Conservation (phyloP, 208 protist genomes). For the Wallacemonas collosoma region DNA sequence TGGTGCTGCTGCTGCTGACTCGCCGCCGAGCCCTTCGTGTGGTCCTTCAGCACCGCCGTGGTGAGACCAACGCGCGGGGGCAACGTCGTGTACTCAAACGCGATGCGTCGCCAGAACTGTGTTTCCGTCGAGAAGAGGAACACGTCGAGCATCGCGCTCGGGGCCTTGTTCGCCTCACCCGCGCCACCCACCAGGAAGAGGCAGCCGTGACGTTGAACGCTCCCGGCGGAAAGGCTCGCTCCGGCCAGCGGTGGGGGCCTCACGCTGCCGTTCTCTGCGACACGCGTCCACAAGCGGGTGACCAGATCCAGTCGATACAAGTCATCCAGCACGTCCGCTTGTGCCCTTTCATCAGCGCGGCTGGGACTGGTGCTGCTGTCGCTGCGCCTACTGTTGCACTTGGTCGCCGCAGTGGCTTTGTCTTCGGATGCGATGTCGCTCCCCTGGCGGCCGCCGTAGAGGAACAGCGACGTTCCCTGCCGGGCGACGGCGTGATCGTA, state of each 20-base stretch:
- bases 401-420: too few relatives aligned
- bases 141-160: conserved; percentile 24
- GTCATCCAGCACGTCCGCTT: conserved; percentile 27
- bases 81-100: conserved; percentile 40
- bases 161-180: not conserved
- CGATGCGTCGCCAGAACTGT: conserved; percentile 52
- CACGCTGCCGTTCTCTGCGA: conserved; percentile 55
- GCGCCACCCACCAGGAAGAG: conserved; percentile 59
- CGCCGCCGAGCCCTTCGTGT: not conserved
- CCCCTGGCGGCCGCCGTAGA: conserved; percentile 42
- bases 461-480: conserved; percentile 26
- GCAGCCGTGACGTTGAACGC: conserved; percentile 39
- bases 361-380: too few relatives aligned
- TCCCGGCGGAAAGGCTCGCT: conserved; percentile 47
- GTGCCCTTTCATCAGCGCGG: too few relatives aligned
- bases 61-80: conserved; percentile 29
- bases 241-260: conserved; percentile 57
- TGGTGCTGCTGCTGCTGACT: not conserved
- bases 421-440: not conserved
- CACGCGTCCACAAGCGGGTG: conserved; percentile 49
- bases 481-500: conserved; percentile 56
- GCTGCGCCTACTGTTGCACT: too few relatives aligned
- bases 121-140: conserved; percentile 63
- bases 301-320: conserved; percentile 69
- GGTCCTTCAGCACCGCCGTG: not conserved